Percentiles rank a stretch among this genome's conserved stretches.
These are phyloP conservation scores for Circinella umbellata DNA, from an alignment of 371 early-diverging fungal genomes.

Conservation along the genomic window DNA sequence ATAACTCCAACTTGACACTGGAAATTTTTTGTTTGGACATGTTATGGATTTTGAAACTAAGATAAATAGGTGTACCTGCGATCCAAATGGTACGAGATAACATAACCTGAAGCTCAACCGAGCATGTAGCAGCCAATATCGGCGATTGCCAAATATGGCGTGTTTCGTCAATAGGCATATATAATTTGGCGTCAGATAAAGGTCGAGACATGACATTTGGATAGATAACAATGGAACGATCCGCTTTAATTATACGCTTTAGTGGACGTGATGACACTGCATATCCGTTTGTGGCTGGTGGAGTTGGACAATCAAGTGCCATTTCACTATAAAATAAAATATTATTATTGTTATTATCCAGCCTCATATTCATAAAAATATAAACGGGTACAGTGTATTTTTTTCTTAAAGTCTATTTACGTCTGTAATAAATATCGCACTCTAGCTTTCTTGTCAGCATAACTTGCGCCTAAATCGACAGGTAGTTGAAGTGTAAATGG, in stretches of 20 bases:
- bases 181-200: slow-evolving; percentile 15
- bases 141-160: slow-evolving; percentile 23
- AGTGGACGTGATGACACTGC: neutral
- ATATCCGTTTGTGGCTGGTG: neutral
- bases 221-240: slow-evolving; percentile 13
- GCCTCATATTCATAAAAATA: too few species aligned
- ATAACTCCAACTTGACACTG: slow-evolving; percentile 32
- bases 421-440: slow-evolving; percentile 34
- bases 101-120: slow-evolving; percentile 21
- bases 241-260: neutral
- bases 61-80: slow-evolving; percentile 37
- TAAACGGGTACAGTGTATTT: too few species aligned
- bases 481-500: slow-evolving; percentile 27
- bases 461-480: slow-evolving; percentile 26
- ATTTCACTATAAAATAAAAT: neutral
- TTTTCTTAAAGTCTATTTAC: slow-evolving; percentile 11
- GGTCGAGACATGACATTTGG: slow-evolving; percentile 21
- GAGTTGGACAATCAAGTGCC: neutral
- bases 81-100: slow-evolving; percentile 38
- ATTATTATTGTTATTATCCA: too few species aligned
- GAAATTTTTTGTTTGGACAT: slow-evolving; percentile 14
- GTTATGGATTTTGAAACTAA: slow-evolving; percentile 26
- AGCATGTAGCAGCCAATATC: neutral
- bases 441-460: slow-evolving; percentile 30
- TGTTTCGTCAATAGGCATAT: slow-evolving; percentile 19